A percentile compares a stretch with the other conserved stretches of the same genome.
phyloP scores from a whole-genome alignment of 768 basidiomycete genomes.

The Boletus coccyginus region DNA sequence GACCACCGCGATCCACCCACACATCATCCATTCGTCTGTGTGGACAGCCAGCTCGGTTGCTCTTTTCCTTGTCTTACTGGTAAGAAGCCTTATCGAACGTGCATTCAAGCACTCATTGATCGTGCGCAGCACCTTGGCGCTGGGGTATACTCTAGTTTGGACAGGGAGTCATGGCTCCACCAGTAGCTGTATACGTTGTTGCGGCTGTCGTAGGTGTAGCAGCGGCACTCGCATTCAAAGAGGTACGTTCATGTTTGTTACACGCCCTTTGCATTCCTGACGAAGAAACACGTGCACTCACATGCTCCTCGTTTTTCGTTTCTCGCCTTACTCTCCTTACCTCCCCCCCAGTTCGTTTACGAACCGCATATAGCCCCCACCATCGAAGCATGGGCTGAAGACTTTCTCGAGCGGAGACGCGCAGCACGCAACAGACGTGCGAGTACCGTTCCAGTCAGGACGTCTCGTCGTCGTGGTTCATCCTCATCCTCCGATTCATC shows the following conservation, averaged over 20 bases:
- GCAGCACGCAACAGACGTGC: constrained; percentile 28
- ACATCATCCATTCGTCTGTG: not conserved
- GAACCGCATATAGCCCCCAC: constrained; percentile 67
- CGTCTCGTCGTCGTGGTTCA: constrained; percentile 17
- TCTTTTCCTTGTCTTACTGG: not conserved
- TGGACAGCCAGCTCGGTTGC: not conserved
- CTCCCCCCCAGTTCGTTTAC: constrained; percentile 53
- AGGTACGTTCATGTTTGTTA: constrained; percentile 38
- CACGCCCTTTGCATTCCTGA: not conserved
- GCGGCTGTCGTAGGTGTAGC: constrained; percentile 51
- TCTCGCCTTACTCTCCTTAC: not conserved
- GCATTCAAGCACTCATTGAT: not conserved
- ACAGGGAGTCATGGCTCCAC: constrained; percentile 24
- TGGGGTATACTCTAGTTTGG: constrained; percentile 2
- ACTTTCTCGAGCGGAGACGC: constrained; percentile 30
- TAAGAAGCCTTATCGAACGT: not conserved
- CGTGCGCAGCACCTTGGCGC: not conserved
- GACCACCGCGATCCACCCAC: not conserved
- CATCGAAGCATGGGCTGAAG: constrained; percentile 45
- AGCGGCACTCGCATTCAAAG: constrained; percentile 53
- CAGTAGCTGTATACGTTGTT: constrained; percentile 46
- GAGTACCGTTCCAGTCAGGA: constrained; percentile 17
- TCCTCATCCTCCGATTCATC: constrained; percentile 8
- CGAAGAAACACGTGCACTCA: constrained; percentile 19
- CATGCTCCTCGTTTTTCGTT: constrained; percentile 8